Evolutionary conservation across 371 early-diverging fungal species (phyloP).

Genomic region (Rhizopus microsporus): DNA sequence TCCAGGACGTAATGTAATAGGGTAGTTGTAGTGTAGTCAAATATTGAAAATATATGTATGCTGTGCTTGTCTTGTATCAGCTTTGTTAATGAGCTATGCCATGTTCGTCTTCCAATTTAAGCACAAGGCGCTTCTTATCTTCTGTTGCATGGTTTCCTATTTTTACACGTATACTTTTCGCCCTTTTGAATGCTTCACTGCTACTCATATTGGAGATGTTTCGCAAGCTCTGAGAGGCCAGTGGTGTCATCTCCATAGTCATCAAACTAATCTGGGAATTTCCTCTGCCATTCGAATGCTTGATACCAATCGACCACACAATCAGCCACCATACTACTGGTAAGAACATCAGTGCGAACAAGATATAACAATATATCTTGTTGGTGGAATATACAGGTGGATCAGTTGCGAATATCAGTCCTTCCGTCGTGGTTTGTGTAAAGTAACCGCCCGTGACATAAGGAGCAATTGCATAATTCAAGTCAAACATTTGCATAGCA

Average conservation of each 20-base stretch:
- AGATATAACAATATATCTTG: background rate
- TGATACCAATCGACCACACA: conserved; percentile 12
- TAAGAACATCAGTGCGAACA: conserved; percentile 11
- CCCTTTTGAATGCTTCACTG: conserved; percentile 5
- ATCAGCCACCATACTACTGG: conserved; percentile 14
- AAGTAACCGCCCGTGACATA: background rate
- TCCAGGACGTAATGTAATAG: too few relatives aligned
- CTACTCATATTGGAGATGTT: conserved; percentile 6
- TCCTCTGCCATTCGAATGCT: conserved; percentile 9
- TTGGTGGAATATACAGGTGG: conserved; percentile 1
- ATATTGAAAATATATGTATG: too few relatives aligned
- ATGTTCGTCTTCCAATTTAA: conserved; percentile 9
- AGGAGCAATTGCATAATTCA: conserved; percentile 13
- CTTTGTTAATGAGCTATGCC: background rate
- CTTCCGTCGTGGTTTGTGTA: background rate
- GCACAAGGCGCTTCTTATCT: background rate
- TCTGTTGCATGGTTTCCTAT: background rate
- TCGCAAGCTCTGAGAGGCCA: conserved; percentile 6
- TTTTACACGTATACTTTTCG: conserved; percentile 9
- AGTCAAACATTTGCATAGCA: background rate
- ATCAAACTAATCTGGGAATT: conserved; percentile 21
- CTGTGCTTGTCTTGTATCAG: too few relatives aligned
- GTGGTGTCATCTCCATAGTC: conserved; percentile 13
- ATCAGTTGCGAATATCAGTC: background rate
- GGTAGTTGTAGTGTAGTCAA: too few relatives aligned